A percentile compares a stretch with the other conserved stretches of the same genome.
phyloP scores from a whole-genome alignment of 2,329 filamentous ascomycete genomes.

The Tolypocladium cylindrosporum region DNA sequence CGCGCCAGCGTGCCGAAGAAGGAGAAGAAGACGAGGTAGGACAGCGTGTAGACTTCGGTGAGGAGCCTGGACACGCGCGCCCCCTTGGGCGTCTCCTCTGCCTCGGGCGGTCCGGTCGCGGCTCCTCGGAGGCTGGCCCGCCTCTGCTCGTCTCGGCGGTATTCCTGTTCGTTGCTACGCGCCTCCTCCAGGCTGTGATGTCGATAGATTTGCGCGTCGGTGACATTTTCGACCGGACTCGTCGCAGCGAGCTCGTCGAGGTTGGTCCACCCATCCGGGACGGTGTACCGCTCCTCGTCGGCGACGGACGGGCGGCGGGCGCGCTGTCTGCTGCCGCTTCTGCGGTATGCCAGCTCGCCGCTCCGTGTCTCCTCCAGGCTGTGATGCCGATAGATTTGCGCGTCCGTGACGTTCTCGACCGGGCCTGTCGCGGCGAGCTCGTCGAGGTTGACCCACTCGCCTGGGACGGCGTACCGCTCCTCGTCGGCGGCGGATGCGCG shows the following conservation, averaged over 20 bases:
- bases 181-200: conserved; percentile 8
- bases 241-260: conserved; percentile 31
- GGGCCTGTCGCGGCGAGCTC: conserved; percentile 27
- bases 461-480: conserved; percentile 11
- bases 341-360: conserved; percentile 5
- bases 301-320: background rate
- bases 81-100: background rate
- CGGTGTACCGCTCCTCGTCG: conserved; percentile 7
- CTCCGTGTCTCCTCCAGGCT: conserved; percentile 8
- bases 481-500: background rate
- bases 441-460: conserved; percentile 30
- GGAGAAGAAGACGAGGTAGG: conserved; percentile 78
- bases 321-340: background rate
- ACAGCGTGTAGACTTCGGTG: conserved; percentile 60
- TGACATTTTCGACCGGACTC: conserved; percentile 12
- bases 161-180: conserved; percentile 5
- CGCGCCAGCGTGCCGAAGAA: conserved; percentile 76
- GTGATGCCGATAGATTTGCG: conserved; percentile 5
- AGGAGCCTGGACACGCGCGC: conserved; percentile 34
- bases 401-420: conserved; percentile 8
- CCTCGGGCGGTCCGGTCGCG: conserved; percentile 3
- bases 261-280: conserved; percentile 25
- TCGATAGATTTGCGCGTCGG: conserved; percentile 5
- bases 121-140: background rate
- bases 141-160: conserved; percentile 1